Evolutionary conservation across 331 rosid species (phyloP).

Genomic region (Ulmus americana): DNA sequence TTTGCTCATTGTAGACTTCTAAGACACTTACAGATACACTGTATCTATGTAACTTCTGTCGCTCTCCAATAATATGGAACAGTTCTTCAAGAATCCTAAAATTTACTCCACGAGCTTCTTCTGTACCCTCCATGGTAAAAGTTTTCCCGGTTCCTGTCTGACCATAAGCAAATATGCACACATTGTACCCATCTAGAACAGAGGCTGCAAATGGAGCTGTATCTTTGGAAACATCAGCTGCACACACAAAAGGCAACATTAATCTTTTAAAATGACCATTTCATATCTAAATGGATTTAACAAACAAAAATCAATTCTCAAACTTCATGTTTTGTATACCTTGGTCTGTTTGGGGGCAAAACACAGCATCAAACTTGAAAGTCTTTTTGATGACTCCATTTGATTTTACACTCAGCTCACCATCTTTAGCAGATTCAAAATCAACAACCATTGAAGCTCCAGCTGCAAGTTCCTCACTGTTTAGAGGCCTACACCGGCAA

Average conservation of each 20-base stretch:
- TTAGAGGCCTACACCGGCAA: conserved; percentile 91
- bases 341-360: conserved; percentile 80
- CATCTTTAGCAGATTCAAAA: conserved; percentile 82
- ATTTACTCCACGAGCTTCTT: conserved; percentile 84
- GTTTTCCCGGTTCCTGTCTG: conserved; percentile 97
- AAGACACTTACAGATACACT: conserved; percentile 77
- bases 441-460: conserved; percentile 73
- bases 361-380: conserved; percentile 80
- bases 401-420: conserved; percentile 66
- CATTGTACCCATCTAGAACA: conserved; percentile 88
- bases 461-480: conserved; percentile 52
- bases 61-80: conserved; percentile 53
- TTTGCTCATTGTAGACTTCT: conserved; percentile 95
- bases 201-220: conserved; percentile 78
- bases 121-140: conserved; percentile 93
- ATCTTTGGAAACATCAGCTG: conserved; percentile 76
- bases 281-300: background rate
- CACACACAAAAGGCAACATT: conserved; percentile 22
- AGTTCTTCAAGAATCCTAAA: conserved; percentile 84
- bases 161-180: conserved; percentile 91
- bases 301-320: background rate
- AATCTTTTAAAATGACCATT: conserved; percentile 8
- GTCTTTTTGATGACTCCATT: conserved; percentile 65
- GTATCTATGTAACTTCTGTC: conserved; percentile 44
- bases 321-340: conserved; percentile 35